Base-by-base conservation (phyloP, 768 basidiomycete genomes). In the Fibroporia radiculosa region DNA sequence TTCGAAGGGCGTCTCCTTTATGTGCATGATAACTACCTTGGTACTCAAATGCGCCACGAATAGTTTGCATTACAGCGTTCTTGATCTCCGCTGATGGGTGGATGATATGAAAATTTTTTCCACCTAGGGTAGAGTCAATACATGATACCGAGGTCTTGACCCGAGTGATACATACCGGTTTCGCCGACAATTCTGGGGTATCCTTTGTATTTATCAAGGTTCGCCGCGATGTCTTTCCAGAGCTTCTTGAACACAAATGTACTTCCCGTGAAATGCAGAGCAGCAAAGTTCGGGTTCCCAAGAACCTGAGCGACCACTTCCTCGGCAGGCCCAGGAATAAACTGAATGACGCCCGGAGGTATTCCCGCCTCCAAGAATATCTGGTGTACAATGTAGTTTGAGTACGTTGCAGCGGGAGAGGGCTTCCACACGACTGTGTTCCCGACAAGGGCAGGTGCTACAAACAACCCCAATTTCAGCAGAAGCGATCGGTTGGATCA, bases 371-470 rank as follows among this genome's bases (percentile, higher is more conserved):
- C 96, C 42, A 80, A 71, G 50, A 99, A 77, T 57, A 98, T 84
- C 68, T 93, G 80, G 69, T 93, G 77, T 33, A 92, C 66, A 55
- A 99, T 64, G 70, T 93, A 98, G 71, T 93, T 96, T 45, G 95
- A 84, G 71, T 93, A 96, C 11, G 87, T 89, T 22, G 96, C 93
- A 18, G 82, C 84, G 7, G 96, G 96, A 0, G 95, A 93, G 5
- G 96, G 96, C 61, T 99, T 99, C 96, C 96, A 99, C 48, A 98
- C 70, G 42, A 84, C 78, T 42, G 91, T 89, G 62, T 99, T 99
- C 36, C 96, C 96, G 25, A 96, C 86, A 49, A 99, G 71, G 1
- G 91, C 93, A 27, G 96, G 96, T 23, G 78, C 92, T 78, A 56
- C 51, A 46, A 53, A 47, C 20, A 50, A 34, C 20, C 18, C 31